A percentile compares a stretch with the other conserved stretches of the same genome.
Evolutionary conservation across 768 basidiomycete genomes (phyloP).

Genomic region (Rhodotorula paludigena): DNA sequence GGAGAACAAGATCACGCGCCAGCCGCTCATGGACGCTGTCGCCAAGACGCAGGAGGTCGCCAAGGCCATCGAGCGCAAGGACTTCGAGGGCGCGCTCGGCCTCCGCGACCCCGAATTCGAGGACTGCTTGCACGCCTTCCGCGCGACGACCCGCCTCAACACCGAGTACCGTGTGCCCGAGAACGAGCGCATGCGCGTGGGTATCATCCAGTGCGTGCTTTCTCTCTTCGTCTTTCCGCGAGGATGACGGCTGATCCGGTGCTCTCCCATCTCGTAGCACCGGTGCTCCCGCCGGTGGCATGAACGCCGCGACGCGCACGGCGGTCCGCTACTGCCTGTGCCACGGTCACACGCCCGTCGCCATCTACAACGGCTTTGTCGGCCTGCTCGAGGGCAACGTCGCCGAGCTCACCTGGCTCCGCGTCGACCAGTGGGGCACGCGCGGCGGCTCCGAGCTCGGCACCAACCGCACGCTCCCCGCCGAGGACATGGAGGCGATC

Average conservation of each 20-base stretch:
- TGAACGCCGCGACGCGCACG: constrained; percentile 95
- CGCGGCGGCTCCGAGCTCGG: constrained; percentile 97
- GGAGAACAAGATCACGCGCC: constrained; percentile 90
- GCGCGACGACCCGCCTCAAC: constrained; percentile 62
- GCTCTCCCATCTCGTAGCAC: constrained; percentile 54
- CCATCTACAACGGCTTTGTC: constrained; percentile 90
- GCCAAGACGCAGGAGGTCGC: constrained; percentile 82
- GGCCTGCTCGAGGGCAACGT: constrained; percentile 87
- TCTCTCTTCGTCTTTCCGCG: not conserved
- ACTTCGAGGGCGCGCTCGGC: constrained; percentile 81
- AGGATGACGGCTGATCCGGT: too few species aligned
- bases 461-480: constrained; percentile 85
- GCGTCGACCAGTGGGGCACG: constrained; percentile 92
- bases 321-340: constrained; percentile 79
- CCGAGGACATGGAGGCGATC: constrained; percentile 76
- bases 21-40: constrained; percentile 89
- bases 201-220: constrained; percentile 49
- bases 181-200: constrained; percentile 49
- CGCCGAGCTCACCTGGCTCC: constrained; percentile 84
- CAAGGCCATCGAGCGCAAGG: constrained; percentile 68
- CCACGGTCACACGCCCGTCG: constrained; percentile 88
- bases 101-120: constrained; percentile 85
- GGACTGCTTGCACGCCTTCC: constrained; percentile 82
- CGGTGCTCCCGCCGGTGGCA: constrained; percentile 95
- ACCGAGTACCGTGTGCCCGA: constrained; percentile 56